Percentiles rank a stretch among this genome's conserved stretches.
Conservation (phyloP, 345 rosid genomes). For the Lagerstroemia speciosa region DNA sequence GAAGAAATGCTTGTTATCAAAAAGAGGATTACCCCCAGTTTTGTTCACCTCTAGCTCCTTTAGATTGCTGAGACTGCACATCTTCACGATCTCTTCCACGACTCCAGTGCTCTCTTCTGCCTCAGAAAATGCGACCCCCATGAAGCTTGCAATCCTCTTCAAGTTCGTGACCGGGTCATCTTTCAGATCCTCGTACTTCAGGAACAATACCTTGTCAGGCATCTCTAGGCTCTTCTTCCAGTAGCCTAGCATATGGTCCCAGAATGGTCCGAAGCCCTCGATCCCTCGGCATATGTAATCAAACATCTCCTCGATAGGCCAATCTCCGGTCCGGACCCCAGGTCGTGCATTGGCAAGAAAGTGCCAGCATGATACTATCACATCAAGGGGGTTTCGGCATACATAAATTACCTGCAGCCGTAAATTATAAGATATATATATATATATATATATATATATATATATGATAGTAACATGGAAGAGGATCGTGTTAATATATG, state of each 20-base stretch:
- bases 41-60: slow-evolving; percentile 20
- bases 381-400: not conserved
- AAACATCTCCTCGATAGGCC: not conserved
- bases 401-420: not conserved
- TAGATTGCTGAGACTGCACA: slow-evolving; percentile 18
- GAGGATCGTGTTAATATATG: too few relatives aligned
- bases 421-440: too few relatives aligned
- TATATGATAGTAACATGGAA: too few relatives aligned
- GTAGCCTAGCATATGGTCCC: slow-evolving; percentile 32
- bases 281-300: slow-evolving; percentile 10
- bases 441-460: too few relatives aligned
- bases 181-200: slow-evolving; percentile 32
- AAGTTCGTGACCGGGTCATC: slow-evolving; percentile 10
- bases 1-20: too few relatives aligned
- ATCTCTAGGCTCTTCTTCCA: slow-evolving; percentile 28
- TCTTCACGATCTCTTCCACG: slow-evolving; percentile 4
- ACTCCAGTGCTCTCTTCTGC: slow-evolving; percentile 16
- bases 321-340: not conserved
- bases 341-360: not conserved
- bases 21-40: slow-evolving; percentile 4
- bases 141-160: slow-evolving; percentile 17
- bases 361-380: not conserved
- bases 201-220: slow-evolving; percentile 24
- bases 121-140: slow-evolving; percentile 12
- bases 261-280: slow-evolving; percentile 26